These are phyloP conservation scores for Saccharomycopsis oosterbeekiorum DNA, from an alignment of 805 yeast species.

Conservation along the genomic window DNA sequence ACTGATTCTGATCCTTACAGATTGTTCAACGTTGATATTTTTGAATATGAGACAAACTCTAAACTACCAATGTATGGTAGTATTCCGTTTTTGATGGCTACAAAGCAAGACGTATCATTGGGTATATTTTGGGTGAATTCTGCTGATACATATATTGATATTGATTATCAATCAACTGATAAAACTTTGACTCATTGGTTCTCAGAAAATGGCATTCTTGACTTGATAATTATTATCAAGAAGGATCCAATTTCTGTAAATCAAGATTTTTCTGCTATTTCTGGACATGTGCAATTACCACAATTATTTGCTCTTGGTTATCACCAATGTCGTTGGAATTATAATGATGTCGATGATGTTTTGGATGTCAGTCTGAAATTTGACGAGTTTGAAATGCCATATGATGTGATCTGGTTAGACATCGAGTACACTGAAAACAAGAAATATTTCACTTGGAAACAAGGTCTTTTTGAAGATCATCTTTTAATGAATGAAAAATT, in stretches of 20 bases:
- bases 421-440: conserved; percentile 82
- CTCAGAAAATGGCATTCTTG: conserved; percentile 81
- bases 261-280: conserved; percentile 50
- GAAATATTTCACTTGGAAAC: conserved; percentile 88
- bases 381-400: conserved; percentile 70
- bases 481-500: conserved; percentile 53
- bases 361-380: conserved; percentile 57
- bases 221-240: conserved; percentile 60
- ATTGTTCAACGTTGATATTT: conserved; percentile 85
- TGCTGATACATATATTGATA: conserved; percentile 87
- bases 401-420: conserved; percentile 91
- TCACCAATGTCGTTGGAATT: conserved; percentile 98
- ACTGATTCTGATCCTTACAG: conserved; percentile 63
- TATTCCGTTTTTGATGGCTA: conserved; percentile 78
- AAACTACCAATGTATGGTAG: conserved; percentile 91
- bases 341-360: conserved; percentile 80
- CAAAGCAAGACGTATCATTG: conserved; percentile 43
- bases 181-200: conserved; percentile 74
- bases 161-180: conserved; percentile 31
- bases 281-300: conserved; percentile 71
- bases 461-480: conserved; percentile 65
- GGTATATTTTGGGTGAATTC: conserved; percentile 89
- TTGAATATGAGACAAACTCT: conserved; percentile 80
- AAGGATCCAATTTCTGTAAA: conserved; percentile 47
- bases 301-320: conserved; percentile 74